Evolutionary conservation across 495 filamentous ascomycete species (phyloP).

Genomic region (Penicillium dipodomyicola): DNA sequence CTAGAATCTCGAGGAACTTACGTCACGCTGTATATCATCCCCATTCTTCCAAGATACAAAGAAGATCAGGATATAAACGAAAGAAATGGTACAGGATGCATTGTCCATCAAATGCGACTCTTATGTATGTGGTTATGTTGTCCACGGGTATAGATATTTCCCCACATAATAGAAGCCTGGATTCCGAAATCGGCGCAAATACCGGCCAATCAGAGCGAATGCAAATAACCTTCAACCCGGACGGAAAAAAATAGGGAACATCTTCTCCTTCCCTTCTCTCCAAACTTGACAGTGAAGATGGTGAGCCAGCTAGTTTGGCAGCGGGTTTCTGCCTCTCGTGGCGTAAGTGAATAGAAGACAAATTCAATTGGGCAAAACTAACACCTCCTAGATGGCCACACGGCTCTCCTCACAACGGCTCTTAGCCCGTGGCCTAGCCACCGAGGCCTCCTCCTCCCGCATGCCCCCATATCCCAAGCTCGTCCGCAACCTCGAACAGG

Average conservation of each 20-base stretch:
- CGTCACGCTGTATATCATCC: no score
- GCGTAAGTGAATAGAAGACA: conserved; percentile 22
- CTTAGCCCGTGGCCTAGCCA: conserved; percentile 30
- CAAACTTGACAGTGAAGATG: conserved; percentile 26
- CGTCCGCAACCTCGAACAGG: conserved; percentile 33
- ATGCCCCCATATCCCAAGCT: conserved; percentile 35
- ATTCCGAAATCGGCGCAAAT: conserved; percentile 27
- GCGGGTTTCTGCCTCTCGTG: conserved; percentile 32
- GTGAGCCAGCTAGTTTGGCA: conserved; percentile 40
- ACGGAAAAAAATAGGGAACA: conserved; percentile 23
- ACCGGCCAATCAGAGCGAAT: conserved; percentile 22
- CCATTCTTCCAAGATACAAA: no score
- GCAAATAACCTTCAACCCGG: conserved; percentile 23
- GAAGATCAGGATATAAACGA: no score
- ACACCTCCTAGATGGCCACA: conserved; percentile 24
- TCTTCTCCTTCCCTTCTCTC: conserved; percentile 22
- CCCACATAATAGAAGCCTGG: conserved; percentile 3
- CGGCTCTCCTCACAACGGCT: conserved; percentile 32
- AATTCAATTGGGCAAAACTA: conserved; percentile 3
- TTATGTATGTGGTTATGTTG: no score
- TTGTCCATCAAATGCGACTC: no score
- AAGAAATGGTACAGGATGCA: no score
- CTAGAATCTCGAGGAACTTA: no score
- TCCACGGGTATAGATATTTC: not conserved
- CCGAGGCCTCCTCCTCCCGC: conserved; percentile 32